Percentiles rank a stretch among this genome's conserved stretches.
These are phyloP conservation scores for Kodamaea arcana DNA, from an alignment of 1,139 yeast species.

Conservation along the genomic window DNA sequence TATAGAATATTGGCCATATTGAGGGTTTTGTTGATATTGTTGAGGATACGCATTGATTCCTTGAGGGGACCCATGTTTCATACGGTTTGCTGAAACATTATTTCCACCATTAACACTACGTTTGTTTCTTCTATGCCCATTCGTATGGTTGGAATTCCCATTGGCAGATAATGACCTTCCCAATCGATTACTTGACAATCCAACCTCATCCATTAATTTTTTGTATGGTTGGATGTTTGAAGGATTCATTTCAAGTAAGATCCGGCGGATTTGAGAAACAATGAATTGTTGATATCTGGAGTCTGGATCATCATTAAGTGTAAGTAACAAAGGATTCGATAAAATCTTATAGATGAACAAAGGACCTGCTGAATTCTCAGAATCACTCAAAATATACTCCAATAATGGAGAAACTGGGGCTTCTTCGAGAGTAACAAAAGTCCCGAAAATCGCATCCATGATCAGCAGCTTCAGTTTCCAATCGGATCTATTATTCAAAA, in stretches of 20 bases:
- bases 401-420: slow-evolving; percentile 27
- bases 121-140: slow-evolving; percentile 18
- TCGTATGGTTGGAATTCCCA: slow-evolving; percentile 5
- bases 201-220: slow-evolving; percentile 89
- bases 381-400: slow-evolving; percentile 49
- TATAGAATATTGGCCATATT: background rate
- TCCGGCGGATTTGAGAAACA: slow-evolving; percentile 55
- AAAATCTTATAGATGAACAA: slow-evolving; percentile 78
- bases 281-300: slow-evolving; percentile 56
- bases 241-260: slow-evolving; percentile 56
- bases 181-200: slow-evolving; percentile 47
- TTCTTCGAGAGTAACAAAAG: slow-evolving; percentile 25
- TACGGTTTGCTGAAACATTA: slow-evolving; percentile 3
- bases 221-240: slow-evolving; percentile 68
- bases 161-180: slow-evolving; percentile 24
- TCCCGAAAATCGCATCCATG: slow-evolving; percentile 63
- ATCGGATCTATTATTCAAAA: slow-evolving; percentile 68
- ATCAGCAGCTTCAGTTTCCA: slow-evolving; percentile 57
- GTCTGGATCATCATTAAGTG: slow-evolving; percentile 18
- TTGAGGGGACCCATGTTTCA: slow-evolving; percentile 7
- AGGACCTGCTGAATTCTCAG: slow-evolving; percentile 68
- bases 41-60: slow-evolving; percentile 7
- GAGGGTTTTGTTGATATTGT: background rate
- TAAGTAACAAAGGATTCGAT: slow-evolving; percentile 55
- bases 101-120: slow-evolving; percentile 17